Evolutionary conservation across 2,329 filamentous ascomycete species (phyloP), one percentile per base, ranked within the genome.

Genomic region (Leptographium flavum): DNA sequence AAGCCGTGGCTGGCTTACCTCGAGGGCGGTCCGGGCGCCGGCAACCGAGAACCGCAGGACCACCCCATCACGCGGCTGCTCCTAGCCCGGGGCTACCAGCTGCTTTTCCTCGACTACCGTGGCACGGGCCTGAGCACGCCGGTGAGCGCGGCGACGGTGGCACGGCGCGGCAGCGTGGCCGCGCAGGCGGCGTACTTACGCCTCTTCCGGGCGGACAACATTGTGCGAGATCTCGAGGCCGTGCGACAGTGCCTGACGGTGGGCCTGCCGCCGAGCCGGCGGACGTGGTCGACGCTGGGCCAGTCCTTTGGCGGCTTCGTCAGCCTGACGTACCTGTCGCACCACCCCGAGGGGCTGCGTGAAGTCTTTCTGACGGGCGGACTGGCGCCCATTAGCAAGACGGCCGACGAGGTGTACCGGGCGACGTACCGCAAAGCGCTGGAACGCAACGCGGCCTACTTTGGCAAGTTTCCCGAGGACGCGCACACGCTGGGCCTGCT

Each of bases 221-320:
- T 94, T 43, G 87, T 96, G 35, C 78, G 76, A 39, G 90, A 96
- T 57, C 85, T 83, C 51, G 90, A 96, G 59, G 87, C 88, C 5
- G 77, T 96, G 28, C 76, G 90, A 5, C 74, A 79, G 54, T 81
- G 73, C 33, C 67, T 96, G 45, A 92, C 83, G 0, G 66, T 69
- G 5, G 76, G 79, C 43, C 83, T 79, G 54, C 78, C 83, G 0
- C 35, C 46, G 22, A 13, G 8, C 4, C 67, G 73, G 21, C 79
- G 83, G 58, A 79, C 81, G 58, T 95, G 88, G 90, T 83, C 79
- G 47, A 73, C 92, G 27, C 81, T 94, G 50, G 90, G 90, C 9
- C 90, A 95, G 64, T 88, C 82, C 15, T 96, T 94, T 60, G 90
- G 90, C 33, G 90, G 90, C 1, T 95, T 94, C 61, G 85, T 87